Evolutionary conservation across 805 yeast species (phyloP), one percentile per base, ranked within the genome.

Genomic region (Starmera caribaea): DNA sequence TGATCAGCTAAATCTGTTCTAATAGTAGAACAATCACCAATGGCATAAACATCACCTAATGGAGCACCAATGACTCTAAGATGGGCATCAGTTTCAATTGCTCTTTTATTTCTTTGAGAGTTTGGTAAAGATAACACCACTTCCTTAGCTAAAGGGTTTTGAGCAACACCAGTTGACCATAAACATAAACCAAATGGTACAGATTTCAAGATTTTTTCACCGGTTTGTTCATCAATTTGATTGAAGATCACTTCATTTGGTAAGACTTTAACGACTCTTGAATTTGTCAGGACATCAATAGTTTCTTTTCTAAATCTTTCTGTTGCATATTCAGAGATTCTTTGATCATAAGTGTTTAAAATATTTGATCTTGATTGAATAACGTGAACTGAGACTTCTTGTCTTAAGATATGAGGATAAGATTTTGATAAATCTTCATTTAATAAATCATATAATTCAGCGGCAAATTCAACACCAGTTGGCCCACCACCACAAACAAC

Each of bases 131-230:
- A 57, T 16, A 65, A 58, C 35, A 72, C 79, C 34, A 81, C 65
- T 31, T 68, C 68, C 52, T 69, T 68, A 8, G 84, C 79, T 37
- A 81, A 54, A 13, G 80, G 81, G 44, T 76, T 71, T 48, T 75
- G 79, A 7, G 82, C 75, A 32, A 80, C 83, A 44, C 88, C 88
- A 1, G 88, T 81, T 2, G 86, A 79, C 88, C 88, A 81, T 35
- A 81, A 55, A 54, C 86, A 78, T 30, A 81, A 55, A 11, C 88
- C 88, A 44, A 70, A 79, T 36, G 85, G 81, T 38, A 81, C 57
- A 42, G 71, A 69, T 53, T 70, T 74, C 30, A 56, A 38, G 30
- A 51, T 61, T 16, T 50, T 49, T 28, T 58, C 60, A 15, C 73
- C 74, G 15, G 70, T 66, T 21, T 21, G 26, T 17, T 59, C 65